phyloP scores from a whole-genome alignment of 495 filamentous ascomycete species.

The Amniculicola lignicola region DNA sequence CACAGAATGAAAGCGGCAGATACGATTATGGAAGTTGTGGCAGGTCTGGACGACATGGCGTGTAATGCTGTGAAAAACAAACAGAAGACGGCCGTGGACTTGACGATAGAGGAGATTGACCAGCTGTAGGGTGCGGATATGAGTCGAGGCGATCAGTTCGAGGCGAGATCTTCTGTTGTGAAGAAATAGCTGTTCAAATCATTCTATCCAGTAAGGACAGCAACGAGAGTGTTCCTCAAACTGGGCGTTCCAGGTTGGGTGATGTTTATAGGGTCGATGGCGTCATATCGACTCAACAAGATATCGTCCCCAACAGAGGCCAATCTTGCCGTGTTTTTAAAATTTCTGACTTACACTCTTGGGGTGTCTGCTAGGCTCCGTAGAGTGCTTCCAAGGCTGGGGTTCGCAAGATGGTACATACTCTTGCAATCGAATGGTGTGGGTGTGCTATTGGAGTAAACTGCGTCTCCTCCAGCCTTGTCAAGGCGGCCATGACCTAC shows the following conservation, averaged over 20 bases:
- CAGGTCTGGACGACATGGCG: constrained; percentile 50
- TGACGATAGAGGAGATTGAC: constrained; percentile 42
- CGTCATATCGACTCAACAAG: constrained; percentile 48
- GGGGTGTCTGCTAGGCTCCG: constrained; percentile 21
- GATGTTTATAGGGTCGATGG: constrained; percentile 49
- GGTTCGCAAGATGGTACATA: constrained; percentile 41
- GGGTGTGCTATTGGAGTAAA: constrained; percentile 61
- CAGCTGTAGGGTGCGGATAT: constrained; percentile 44
- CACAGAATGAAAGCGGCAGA: constrained; percentile 43
- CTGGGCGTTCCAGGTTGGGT: constrained; percentile 46
- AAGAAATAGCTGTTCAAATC: constrained; percentile 39
- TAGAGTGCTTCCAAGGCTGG: constrained; percentile 40
- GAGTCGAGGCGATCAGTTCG: background rate
- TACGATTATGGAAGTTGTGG: constrained; percentile 43
- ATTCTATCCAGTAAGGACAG: constrained; percentile 42
- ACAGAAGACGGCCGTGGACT: constrained; percentile 46
- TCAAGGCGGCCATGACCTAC: constrained; percentile 72
- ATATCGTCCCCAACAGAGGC: constrained; percentile 1
- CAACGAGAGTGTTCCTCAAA: constrained; percentile 44
- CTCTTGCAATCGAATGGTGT: constrained; percentile 50
- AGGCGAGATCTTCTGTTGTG: background rate
- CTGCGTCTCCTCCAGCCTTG: constrained; percentile 81
- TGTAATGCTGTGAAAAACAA: constrained; percentile 52
- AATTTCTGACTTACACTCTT: background rate
- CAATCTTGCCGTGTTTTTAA: background rate